Percentiles rank a stretch among this genome's conserved stretches.
These are phyloP conservation scores for Boletus insuetus DNA, from an alignment of 768 basidiomycete genomes.

Conservation along the genomic window DNA sequence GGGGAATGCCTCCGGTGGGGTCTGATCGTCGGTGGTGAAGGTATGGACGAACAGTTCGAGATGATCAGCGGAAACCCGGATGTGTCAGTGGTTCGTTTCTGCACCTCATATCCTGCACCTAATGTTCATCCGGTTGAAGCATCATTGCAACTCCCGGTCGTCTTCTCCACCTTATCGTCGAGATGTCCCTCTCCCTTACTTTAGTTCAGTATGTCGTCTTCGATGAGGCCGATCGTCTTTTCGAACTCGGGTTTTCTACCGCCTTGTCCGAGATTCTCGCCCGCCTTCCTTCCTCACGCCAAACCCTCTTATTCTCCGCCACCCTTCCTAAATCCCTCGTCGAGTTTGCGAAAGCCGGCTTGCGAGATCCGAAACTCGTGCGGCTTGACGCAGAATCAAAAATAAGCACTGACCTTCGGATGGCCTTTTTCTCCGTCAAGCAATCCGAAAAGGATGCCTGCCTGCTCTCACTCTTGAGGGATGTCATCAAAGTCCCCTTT, in stretches of 20 bases:
- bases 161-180: slow-evolving; percentile 91
- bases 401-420: slow-evolving; percentile 88
- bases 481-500: slow-evolving; percentile 81
- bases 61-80: slow-evolving; percentile 94
- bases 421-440: slow-evolving; percentile 93
- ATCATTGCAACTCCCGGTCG: slow-evolving; percentile 98
- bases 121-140: slow-evolving; percentile 39
- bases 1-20: slow-evolving; percentile 81
- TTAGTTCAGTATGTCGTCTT: slow-evolving; percentile 90
- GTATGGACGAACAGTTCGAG: slow-evolving; percentile 94
- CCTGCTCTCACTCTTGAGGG: slow-evolving; percentile 76
- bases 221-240: slow-evolving; percentile 97
- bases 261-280: slow-evolving; percentile 89
- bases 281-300: slow-evolving; percentile 81
- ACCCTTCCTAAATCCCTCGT: slow-evolving; percentile 94
- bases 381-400: slow-evolving; percentile 96
- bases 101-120: slow-evolving; percentile 5
- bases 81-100: slow-evolving; percentile 57
- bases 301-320: slow-evolving; percentile 94
- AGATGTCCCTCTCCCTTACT: slow-evolving; percentile 92
- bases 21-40: slow-evolving; percentile 92
- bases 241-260: slow-evolving; percentile 96
- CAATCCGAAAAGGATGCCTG: slow-evolving; percentile 94
- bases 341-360: slow-evolving; percentile 97
- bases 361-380: slow-evolving; percentile 90